Percentiles rank a stretch among this genome's conserved stretches.
phyloP scores from a whole-genome alignment of 441 rosid species.

The Pelargonium australe region DNA sequence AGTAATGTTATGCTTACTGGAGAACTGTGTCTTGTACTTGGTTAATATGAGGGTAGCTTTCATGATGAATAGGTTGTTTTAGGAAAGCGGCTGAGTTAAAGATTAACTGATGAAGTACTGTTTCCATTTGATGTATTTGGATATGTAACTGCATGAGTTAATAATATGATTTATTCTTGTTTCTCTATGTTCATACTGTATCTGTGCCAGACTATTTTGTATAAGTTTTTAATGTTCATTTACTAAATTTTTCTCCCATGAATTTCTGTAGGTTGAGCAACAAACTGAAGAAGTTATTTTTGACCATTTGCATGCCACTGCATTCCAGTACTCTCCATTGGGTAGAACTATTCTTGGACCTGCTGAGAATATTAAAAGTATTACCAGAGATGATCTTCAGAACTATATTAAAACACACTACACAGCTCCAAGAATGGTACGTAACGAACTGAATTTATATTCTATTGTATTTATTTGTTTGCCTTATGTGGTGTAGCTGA shows the following conservation, averaged over 20 bases:
- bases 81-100: no score
- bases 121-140: no score
- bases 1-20: not conserved
- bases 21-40: not conserved
- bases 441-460: not conserved
- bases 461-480: not conserved
- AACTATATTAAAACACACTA: slow-evolving; percentile 87
- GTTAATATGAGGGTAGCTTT: not conserved
- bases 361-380: slow-evolving; percentile 73
- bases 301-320: slow-evolving; percentile 98
- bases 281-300: slow-evolving; percentile 97
- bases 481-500: not conserved
- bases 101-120: no score
- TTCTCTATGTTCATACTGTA: not conserved
- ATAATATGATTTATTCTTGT: no score
- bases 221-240: no score
- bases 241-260: not conserved
- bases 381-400: slow-evolving; percentile 71
- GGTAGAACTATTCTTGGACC: slow-evolving; percentile 97
- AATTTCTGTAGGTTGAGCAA: slow-evolving; percentile 67
- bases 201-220: no score
- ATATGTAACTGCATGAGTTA: no score
- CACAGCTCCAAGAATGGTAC: slow-evolving; percentile 96
- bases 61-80: not conserved
- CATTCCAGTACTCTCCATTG: slow-evolving; percentile 87